Evolutionary conservation across 352 stramenopile species (phyloP), one percentile per base, ranked within the genome.

Genomic region (Pythium aristosporum): DNA sequence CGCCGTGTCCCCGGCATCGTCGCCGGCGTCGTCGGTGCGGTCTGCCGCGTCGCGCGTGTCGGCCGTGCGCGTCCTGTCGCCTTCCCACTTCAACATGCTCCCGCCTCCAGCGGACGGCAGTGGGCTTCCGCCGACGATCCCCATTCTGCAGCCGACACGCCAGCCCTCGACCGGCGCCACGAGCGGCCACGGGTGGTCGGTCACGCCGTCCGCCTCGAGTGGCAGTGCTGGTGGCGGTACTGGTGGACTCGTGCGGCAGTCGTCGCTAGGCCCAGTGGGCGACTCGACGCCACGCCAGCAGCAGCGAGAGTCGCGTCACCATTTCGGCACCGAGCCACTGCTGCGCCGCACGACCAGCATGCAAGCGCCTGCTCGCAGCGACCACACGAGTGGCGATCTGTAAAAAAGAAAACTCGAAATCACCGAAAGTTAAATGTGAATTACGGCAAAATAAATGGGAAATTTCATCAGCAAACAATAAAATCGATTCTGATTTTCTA

Each of bases 181-280:
- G 4, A 72, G 66, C 30, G 66, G 66, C 15, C 66, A 72, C 60
- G 66, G 66, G 25, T 72, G 66, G 66, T 66, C 56, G 5, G 54
- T 72, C 18, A 63, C 53, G 15, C 39, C 65, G 16, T 52, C 59
- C 4, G 63, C 65, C 2, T 58, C 58, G 7, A 50, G 56, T 7
- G 49, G 64, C 3, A 57, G 65, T 1, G 18, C 36, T 51, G 41
- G 56, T 7, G 49, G 64, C 3, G 64, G 65, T 1, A n/a, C 36
- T 51, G 41, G 13, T 18, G 28, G 5, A 32, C 41, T 56, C 23
- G 20, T 44, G 8, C 10, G 37, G n/a, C 34, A 49, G 28, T 57
- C 44, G 10, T 48, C 43, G 25, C 28, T 42, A 2, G 49, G 30
- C 7, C 34, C 44, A 62, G 5, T 42, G 46, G 6, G 18, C 46